Percentiles rank a stretch among this genome's conserved stretches.
phyloP scores from a whole-genome alignment of 345 rosid species.

The Xanthoceras sorbifolium region DNA sequence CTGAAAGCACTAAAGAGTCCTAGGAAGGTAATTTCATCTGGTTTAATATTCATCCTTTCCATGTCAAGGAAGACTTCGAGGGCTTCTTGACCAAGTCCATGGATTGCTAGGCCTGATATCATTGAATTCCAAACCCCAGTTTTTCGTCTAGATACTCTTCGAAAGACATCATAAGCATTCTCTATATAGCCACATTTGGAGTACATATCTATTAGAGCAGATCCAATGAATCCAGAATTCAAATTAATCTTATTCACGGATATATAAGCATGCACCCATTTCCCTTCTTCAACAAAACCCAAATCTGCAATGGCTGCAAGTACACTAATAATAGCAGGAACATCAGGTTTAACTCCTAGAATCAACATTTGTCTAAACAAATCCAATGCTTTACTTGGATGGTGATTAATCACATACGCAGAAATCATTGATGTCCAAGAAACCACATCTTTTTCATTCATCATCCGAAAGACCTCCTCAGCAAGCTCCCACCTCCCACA shows the following conservation, averaged over 20 bases:
- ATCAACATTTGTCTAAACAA: constrained; percentile 18
- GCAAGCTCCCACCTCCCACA: constrained; percentile 18
- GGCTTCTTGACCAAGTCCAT: constrained; percentile 34
- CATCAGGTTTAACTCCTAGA: constrained; percentile 1
- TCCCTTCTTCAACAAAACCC: constrained; percentile 15
- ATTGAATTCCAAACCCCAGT: constrained; percentile 30
- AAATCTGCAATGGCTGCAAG: constrained; percentile 11
- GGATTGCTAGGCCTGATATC: constrained; percentile 32
- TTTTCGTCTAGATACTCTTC: constrained; percentile 17
- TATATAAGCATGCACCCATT: constrained; percentile 23
- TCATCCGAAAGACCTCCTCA: neutral
- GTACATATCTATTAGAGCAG: constrained; percentile 39
- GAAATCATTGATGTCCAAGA: constrained; percentile 23
- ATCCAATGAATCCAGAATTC: constrained; percentile 24
- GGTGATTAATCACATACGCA: neutral
- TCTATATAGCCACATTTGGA: constrained; percentile 32
- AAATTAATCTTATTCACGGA: constrained; percentile 7
- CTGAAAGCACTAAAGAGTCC: constrained; percentile 32
- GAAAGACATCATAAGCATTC: constrained; percentile 15
- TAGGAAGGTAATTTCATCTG: constrained; percentile 29
- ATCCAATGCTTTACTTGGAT: constrained; percentile 8
- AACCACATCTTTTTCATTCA: constrained; percentile 9
- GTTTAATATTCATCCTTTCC: constrained; percentile 26
- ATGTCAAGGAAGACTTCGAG: constrained; percentile 21
- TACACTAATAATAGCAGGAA: constrained; percentile 14